Percentiles rank a stretch among this genome's conserved stretches.
Evolutionary conservation across 495 filamentous ascomycete species (phyloP).

Genomic region (Cryomyces minteri): DNA sequence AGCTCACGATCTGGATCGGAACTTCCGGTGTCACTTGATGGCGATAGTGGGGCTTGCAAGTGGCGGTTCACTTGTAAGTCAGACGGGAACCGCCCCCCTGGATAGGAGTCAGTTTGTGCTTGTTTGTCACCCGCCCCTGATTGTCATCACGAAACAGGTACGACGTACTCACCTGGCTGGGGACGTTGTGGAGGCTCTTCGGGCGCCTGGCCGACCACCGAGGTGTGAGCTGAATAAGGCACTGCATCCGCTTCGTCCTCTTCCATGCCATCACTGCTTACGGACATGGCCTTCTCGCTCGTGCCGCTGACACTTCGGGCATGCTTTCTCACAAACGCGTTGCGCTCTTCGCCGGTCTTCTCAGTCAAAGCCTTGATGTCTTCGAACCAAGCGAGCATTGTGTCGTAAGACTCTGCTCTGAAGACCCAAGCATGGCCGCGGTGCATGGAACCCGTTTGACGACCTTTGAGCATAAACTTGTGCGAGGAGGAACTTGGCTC

Average conservation of each 20-base stretch:
- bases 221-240: slow-evolving; percentile 24
- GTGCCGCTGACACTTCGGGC: slow-evolving; percentile 53
- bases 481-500: slow-evolving; percentile 72
- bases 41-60: slow-evolving; percentile 56
- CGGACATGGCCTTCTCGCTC: slow-evolving; percentile 38
- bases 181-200: slow-evolving; percentile 33
- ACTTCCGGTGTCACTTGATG: slow-evolving; percentile 42
- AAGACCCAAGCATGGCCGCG: slow-evolving; percentile 97
- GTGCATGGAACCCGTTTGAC: slow-evolving; percentile 84
- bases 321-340: slow-evolving; percentile 59
- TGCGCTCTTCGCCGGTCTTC: slow-evolving; percentile 74
- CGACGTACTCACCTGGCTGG: slow-evolving; percentile 36
- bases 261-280: slow-evolving; percentile 59
- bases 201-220: slow-evolving; percentile 11
- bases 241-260: slow-evolving; percentile 64
- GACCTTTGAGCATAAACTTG: slow-evolving; percentile 94
- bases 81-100: slow-evolving; percentile 61
- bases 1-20: slow-evolving; percentile 42
- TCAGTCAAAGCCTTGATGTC: slow-evolving; percentile 79
- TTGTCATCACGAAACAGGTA: too few relatives aligned
- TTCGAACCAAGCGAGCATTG: slow-evolving; percentile 92
- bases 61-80: slow-evolving; percentile 66
- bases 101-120: too few relatives aligned
- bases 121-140: too few relatives aligned
- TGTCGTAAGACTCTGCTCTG: slow-evolving; percentile 83